Conservation (phyloP, 2,329 filamentous ascomycete genomes). For the Hypoxylon sp. region DNA sequence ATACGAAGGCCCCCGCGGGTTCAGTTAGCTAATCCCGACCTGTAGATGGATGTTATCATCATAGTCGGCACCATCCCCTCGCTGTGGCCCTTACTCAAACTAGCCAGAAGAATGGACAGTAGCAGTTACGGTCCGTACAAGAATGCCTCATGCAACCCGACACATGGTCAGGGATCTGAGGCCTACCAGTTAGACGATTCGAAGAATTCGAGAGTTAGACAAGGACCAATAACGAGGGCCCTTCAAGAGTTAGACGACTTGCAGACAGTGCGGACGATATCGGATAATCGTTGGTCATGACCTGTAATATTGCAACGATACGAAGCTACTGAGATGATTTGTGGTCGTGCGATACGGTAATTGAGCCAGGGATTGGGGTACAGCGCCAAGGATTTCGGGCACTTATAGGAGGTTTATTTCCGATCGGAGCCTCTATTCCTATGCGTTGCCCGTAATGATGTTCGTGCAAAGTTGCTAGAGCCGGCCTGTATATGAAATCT, state of each 20-base stretch:
- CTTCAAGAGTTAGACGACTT: constrained; percentile 18
- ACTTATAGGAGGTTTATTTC: no score
- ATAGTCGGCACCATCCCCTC: constrained; percentile 20
- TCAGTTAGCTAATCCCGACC: background rate
- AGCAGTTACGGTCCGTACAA: constrained; percentile 12
- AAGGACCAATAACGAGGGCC: constrained; percentile 13
- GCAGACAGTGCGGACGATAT: background rate
- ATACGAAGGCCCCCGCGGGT: background rate
- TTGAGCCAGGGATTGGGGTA: background rate
- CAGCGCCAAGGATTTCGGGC: background rate
- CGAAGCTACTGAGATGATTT: background rate
- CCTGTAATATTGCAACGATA: background rate
- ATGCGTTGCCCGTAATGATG: no score
- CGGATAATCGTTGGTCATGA: background rate
- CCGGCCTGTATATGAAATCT: background rate
- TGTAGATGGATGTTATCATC: constrained; percentile 21
- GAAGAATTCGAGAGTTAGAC: background rate
- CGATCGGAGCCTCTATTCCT: no score
- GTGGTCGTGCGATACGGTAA: no score
- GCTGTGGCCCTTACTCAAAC: constrained; percentile 12
- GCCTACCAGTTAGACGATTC: constrained; percentile 6
- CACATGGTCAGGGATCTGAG: constrained; percentile 12
- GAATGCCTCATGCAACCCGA: constrained; percentile 4
- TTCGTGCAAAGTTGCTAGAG: no score
- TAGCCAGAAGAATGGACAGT: background rate